These are phyloP conservation scores for Caloboletus inedulis DNA, from an alignment of 1,284 basidiomycete genomes.

Conservation along the genomic window DNA sequence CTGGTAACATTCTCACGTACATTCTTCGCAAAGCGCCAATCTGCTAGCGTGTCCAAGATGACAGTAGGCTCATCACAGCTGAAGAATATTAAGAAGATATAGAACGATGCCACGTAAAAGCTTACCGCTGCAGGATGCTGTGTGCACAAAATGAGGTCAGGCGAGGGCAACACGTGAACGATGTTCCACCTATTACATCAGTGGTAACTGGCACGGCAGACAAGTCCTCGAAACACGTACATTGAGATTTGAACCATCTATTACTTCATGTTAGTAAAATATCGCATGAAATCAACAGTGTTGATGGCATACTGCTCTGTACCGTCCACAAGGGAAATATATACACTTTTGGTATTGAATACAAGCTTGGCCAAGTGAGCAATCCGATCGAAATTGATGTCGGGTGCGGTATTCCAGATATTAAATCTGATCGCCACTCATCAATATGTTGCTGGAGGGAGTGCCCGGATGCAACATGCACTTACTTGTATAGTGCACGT, in stretches of 20 bases:
- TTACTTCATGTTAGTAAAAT: constrained; percentile 12
- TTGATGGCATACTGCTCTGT: constrained; percentile 62
- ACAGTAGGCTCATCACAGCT: constrained; percentile 88
- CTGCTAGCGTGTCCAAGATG: constrained; percentile 72
- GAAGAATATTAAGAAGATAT: constrained; percentile 9
- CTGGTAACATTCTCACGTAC: constrained; percentile 39
- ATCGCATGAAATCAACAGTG: neutral
- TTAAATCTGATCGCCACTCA: constrained; percentile 62
- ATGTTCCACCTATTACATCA: constrained; percentile 55
- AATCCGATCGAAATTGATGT: constrained; percentile 91
- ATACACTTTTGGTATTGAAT: constrained; percentile 84
- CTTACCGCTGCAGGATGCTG: constrained; percentile 75
- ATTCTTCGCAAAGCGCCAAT: constrained; percentile 87
- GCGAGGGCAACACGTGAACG: constrained; percentile 52
- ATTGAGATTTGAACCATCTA: constrained; percentile 83
- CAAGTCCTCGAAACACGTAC: constrained; percentile 39
- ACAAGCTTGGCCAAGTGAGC: constrained; percentile 88
- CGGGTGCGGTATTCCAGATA: constrained; percentile 79
- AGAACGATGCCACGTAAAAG: constrained; percentile 1
- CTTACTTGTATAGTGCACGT: constrained; percentile 77
- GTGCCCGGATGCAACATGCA: constrained; percentile 3
- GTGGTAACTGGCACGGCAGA: neutral
- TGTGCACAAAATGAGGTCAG: constrained; percentile 80
- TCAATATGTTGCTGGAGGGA: constrained; percentile 2
- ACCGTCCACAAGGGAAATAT: constrained; percentile 79